Evolutionary conservation across 768 basidiomycete species (phyloP), one percentile per base, ranked within the genome.

Genomic region (Mycena crocata): DNA sequence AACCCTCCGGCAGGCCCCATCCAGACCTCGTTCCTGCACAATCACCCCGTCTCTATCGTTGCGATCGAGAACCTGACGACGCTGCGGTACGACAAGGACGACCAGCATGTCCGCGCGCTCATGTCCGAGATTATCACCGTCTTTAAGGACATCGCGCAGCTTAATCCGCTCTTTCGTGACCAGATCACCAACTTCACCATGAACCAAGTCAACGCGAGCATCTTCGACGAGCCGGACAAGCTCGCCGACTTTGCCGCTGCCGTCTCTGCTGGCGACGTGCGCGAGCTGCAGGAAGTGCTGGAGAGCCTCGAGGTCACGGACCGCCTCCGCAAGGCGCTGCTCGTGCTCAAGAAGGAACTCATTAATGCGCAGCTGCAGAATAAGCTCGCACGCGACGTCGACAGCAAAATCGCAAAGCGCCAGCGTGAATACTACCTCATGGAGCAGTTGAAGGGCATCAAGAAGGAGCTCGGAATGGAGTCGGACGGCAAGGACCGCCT

Each of bases 221-320:
- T 98, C 60, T 98, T 99, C 72, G 96, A 98, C 74, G 96, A 98
- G 74, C 97, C 97, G 0, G 96, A 98, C 78, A 96, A 96, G 75
- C 89, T 98, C 28, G 97, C 96, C 0, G 98, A 99, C 76, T 97
- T 99, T 70, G 95, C 97, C 0, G 98, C 98, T 0, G 96, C 96
- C 0, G 96, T 98, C 0, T 95, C 93, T 0, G 91, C 92, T 0
- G 96, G 96, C n/a, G 94, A 97, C 59, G 93, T 96, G 12, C 80
- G 87, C 59, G 98, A 99, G 73, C 84, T 98, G 24, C 98, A 99
- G 77, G 94, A 94, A 68, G 96, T 99, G 1, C 84, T 99, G 37
- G 96, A 98, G 79, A 90, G 89, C 67, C 84, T 94, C 26, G 86
- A 87, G 3, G 91, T 99, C 23, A 93, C 95, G 57, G 96, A 97